Conservation (phyloP, 805 yeast species). For the Osmozyma mogii region DNA sequence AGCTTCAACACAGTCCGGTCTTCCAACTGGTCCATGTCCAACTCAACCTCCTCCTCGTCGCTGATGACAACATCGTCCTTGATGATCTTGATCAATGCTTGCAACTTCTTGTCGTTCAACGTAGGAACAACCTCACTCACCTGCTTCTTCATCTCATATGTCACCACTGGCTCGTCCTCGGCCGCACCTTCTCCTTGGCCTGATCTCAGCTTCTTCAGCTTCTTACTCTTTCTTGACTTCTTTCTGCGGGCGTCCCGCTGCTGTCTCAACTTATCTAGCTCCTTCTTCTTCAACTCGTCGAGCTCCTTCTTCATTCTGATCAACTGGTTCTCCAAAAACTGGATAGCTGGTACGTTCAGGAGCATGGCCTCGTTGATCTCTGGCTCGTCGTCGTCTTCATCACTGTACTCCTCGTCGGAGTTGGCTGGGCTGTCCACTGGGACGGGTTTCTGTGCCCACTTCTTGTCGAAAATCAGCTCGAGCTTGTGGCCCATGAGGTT, state of each 20-base stretch:
- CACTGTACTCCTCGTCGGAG: constrained; percentile 37
- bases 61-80: constrained; percentile 51
- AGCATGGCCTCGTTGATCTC: constrained; percentile 46
- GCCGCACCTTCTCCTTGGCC: constrained; percentile 17
- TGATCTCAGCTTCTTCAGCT: constrained; percentile 15
- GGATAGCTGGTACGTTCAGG: constrained; percentile 83
- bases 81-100: constrained; percentile 76
- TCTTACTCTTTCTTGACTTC: constrained; percentile 33
- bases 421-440: constrained; percentile 62
- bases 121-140: constrained; percentile 79
- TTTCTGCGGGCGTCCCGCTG: constrained; percentile 50
- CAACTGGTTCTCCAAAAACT: constrained; percentile 79
- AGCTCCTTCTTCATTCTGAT: constrained; percentile 80
- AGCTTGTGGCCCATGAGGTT: constrained; percentile 90
- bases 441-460: constrained; percentile 67
- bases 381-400: constrained; percentile 46
- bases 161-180: constrained; percentile 40
- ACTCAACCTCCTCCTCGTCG: constrained; percentile 86
- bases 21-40: constrained; percentile 90
- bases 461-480: constrained; percentile 77
- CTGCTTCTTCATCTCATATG: constrained; percentile 95
- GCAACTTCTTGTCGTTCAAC: constrained; percentile 70
- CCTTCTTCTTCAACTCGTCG: constrained; percentile 72
- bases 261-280: constrained; percentile 56
- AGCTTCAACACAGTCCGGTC: constrained; percentile 74